Percentiles rank a stretch among this genome's conserved stretches.
phyloP scores from a whole-genome alignment of 2,329 filamentous ascomycete genomes.

The Parastagonospora nodorum region DNA sequence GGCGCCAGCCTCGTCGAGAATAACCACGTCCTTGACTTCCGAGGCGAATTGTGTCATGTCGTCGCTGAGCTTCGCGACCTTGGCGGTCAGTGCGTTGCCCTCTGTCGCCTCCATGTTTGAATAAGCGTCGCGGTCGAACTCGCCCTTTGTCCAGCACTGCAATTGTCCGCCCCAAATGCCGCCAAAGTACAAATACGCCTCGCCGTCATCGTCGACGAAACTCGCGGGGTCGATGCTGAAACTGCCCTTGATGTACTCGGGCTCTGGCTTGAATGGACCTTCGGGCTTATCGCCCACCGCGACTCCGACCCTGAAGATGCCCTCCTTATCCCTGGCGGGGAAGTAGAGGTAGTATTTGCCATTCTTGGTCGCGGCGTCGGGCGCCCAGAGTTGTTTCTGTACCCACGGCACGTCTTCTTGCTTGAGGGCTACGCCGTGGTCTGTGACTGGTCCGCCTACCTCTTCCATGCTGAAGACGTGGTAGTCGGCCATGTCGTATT shows the following conservation, averaged over 20 bases:
- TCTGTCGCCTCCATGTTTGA: constrained; percentile 33
- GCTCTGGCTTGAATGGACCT: constrained; percentile 71
- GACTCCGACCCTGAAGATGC: constrained; percentile 76
- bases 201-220: constrained; percentile 72
- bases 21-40: constrained; percentile 64
- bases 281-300: constrained; percentile 67
- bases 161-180: constrained; percentile 82
- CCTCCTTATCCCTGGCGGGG: constrained; percentile 72
- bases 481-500: constrained; percentile 85
- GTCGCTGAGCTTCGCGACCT: constrained; percentile 66
- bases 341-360: constrained; percentile 79
- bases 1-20: constrained; percentile 65
- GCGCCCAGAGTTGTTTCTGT: constrained; percentile 79
- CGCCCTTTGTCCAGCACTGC: constrained; percentile 70
- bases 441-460: constrained; percentile 64
- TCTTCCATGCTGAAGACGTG: constrained; percentile 72
- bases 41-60: constrained; percentile 69
- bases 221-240: constrained; percentile 79
- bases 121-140: constrained; percentile 57
- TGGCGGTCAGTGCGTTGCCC: constrained; percentile 64
- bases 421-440: constrained; percentile 73
- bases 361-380: constrained; percentile 72
- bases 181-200: constrained; percentile 75
- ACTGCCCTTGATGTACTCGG: constrained; percentile 67
- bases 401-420: constrained; percentile 75